Evolutionary conservation across 2,329 filamentous ascomycete genomes (phyloP).

Genomic region (Parascedosporium putredinis): DNA sequence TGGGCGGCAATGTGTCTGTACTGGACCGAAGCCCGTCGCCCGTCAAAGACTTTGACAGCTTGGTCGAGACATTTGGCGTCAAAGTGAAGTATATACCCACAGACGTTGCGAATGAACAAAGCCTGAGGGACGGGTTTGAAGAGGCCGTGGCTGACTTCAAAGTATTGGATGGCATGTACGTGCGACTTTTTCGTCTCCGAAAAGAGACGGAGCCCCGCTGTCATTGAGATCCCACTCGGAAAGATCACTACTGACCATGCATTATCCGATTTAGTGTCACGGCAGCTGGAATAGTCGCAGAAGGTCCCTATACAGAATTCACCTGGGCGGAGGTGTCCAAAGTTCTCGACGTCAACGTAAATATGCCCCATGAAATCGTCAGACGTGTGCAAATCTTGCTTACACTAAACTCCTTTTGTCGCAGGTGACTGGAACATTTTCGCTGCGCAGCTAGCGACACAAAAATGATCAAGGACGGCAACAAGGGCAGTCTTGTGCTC

Average conservation of each 20-base stretch:
- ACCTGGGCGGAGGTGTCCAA: too few relatives aligned
- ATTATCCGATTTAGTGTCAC: too few relatives aligned
- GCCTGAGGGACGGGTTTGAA: conserved; percentile 17
- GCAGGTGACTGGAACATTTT: conserved; percentile 32
- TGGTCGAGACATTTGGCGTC: conserved; percentile 14
- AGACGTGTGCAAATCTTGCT: neutral
- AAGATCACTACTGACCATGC: too few relatives aligned
- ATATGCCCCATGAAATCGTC: too few relatives aligned
- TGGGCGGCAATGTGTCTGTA: conserved; percentile 29
- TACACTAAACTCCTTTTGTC: too few relatives aligned
- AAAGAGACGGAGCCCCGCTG: too few relatives aligned
- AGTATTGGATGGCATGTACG: conserved; percentile 22
- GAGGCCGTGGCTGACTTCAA: conserved; percentile 16
- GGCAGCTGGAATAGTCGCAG: too few relatives aligned
- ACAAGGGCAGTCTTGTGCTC: conserved; percentile 27
- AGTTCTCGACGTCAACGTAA: too few relatives aligned
- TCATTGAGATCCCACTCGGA: conserved; percentile 34
- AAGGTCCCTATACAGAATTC: too few relatives aligned
- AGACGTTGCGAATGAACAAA: conserved; percentile 21
- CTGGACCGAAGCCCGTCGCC: conserved; percentile 23
- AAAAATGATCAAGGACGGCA: conserved; percentile 28
- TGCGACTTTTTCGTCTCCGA: too few relatives aligned
- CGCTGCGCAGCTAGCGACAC: conserved; percentile 25
- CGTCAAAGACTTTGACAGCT: conserved; percentile 17
- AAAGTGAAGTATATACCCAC: conserved; percentile 21